Evolutionary conservation across 176 grass and related monocot species (phyloP).

Genomic region (Zoysia japonica): DNA sequence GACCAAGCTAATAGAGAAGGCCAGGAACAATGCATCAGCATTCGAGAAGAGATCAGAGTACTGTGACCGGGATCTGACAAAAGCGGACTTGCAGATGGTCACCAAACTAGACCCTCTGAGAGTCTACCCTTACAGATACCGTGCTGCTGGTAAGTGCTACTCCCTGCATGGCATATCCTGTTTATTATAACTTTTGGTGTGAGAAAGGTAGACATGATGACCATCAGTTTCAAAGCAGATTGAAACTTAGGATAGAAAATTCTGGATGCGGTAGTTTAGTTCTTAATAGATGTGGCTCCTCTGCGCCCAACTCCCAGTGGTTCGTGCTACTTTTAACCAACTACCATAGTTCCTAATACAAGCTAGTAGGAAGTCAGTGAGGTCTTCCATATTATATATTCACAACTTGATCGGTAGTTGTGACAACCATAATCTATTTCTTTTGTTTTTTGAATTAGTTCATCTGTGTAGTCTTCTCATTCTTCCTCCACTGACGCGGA

Average conservation of each 20-base stretch:
- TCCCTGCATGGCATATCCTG: constrained; percentile 29
- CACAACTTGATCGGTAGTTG: constrained; percentile 41
- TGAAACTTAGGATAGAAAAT: constrained; percentile 52
- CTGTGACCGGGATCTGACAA: constrained; percentile 84
- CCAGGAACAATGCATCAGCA: constrained; percentile 91
- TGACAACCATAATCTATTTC: constrained; percentile 40
- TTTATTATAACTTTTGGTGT: constrained; percentile 14
- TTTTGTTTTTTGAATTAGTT: constrained; percentile 28
- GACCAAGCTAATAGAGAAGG: constrained; percentile 97
- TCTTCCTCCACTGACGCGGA: constrained; percentile 11
- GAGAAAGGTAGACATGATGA: constrained; percentile 19
- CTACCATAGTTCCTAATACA: constrained; percentile 41
- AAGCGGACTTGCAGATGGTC: constrained; percentile 81
- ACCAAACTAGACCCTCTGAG: constrained; percentile 92
- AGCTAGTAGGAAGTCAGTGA: constrained; percentile 42
- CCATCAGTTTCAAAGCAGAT: constrained; percentile 30
- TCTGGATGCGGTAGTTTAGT: constrained; percentile 19
- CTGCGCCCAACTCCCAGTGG: constrained; percentile 40
- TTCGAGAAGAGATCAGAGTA: constrained; percentile 99
- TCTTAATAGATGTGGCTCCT: constrained; percentile 48
- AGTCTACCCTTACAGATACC: constrained; percentile 96
- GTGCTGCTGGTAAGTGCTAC: constrained; percentile 79
- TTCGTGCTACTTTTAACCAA: constrained; percentile 46
- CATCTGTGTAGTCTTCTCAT: constrained; percentile 33
- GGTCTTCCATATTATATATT: constrained; percentile 33